Evolutionary conservation across 2,329 filamentous ascomycete genomes (phyloP), one percentile per base, ranked within the genome.

Genomic region (Fusarium heterosporum): DNA sequence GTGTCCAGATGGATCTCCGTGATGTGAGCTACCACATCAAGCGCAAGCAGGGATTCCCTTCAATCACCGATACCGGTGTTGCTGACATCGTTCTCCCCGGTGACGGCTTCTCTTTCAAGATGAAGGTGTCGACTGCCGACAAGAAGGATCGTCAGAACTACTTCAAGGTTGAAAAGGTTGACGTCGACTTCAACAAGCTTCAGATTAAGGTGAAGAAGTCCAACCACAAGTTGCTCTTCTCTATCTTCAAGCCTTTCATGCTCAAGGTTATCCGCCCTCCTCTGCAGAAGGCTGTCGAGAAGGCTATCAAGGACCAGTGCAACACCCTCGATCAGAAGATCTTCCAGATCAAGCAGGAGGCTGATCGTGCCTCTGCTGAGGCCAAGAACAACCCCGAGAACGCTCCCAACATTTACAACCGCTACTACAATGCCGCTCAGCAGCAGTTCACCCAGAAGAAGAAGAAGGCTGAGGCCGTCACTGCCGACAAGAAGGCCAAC

Each of bases 21-120:
- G 93, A 97, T 75, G 93, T 99, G 65, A 93, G 92, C 78, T 98
- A 94, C 85, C 94, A 98, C 79, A 85, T 99, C 80, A 96, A 96
- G 83, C 92, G 90, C 81, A 98, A 99, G 87, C 83, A 93, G 74
- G 95, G 96, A 10, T 97, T 97, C 84, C 95, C 94, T 4, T 86
- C 89, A 14, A 84, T 98, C 77, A 93, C 88, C 17, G 96, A 99
- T 76, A 91, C 88, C 43, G 96, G 96, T 82, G 85, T 98, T 30
- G 89, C 91, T 80, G 94, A 98, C 76, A 89, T 99, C 73, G 88
- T 93, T 75, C 87, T 99, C 54, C 92, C 91, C 26, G 96, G 94
- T 30, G 87, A 91, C 41, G 96, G 96, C 34, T 90, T 99, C 77
- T 91, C 90, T 74, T 97, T 98, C 86, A 94, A 93, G 79, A 88